Base-by-base conservation (phyloP, 2,329 filamentous ascomycete species). In the Rasamsonia emersonii region DNA sequence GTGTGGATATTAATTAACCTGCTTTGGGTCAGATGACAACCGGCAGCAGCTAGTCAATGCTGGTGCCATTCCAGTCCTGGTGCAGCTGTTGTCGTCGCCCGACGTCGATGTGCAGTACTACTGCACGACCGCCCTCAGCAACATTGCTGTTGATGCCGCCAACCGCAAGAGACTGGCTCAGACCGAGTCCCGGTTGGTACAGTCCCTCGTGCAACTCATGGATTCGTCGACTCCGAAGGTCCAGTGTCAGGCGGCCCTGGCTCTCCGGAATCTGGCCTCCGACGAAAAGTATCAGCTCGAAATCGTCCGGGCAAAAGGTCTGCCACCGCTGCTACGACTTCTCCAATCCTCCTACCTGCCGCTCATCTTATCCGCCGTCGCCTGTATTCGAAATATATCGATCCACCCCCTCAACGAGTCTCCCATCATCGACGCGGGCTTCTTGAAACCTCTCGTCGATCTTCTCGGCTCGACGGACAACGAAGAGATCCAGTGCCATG, bases 61-160 rank as follows among this genome's bases (percentile, higher is more conserved):
- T 27, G 89, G 89, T 41, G 91, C 91, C n/a, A 95, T 98, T 44
- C 91, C 91, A 4, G 89, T 98, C 6, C 77, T 98, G 16, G 91
- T 98, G 24, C 86, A 95, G 54, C 77, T 98, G 15, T 78, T 98
- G 27, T 86, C 85, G 6, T 96, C 91, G 16, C 68, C 81, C 37
- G 91, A 98, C 53, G 88, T 95, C 45, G 91, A 98, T 54, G 91
- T 98, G 18, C 91, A 98, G 64, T 98, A 98, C 64, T 98, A 98
- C 64, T 98, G 91, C 67, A 98, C 91, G 11, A 98, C 91, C 4
- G 91, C 91, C 9, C 75, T 98, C 37, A 96, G 89, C 71, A 98
- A 98, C 59, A 98, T 98, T 47, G 91, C 91, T 5, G 91, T 98
- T 33, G 91, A 98, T 55, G 73, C 82, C 27, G 82, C 78, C 51